Evolutionary conservation across 1,139 yeast species (phyloP), one percentile per base, ranked within the genome.

Genomic region (Meyerozyma guilliermondii): DNA sequence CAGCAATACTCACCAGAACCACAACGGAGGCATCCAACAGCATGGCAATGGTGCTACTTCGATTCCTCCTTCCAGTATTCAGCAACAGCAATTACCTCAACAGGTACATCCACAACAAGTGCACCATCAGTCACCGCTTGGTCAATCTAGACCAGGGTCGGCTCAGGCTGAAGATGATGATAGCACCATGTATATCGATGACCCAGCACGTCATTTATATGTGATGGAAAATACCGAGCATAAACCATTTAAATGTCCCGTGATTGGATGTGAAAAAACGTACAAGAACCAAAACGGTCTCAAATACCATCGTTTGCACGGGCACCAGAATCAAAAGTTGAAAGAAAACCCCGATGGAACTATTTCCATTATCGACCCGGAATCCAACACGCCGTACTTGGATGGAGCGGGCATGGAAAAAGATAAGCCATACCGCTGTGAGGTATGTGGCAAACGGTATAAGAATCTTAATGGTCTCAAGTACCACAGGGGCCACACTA

Each of bases 371-470:
- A 86, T 92, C 49, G 96, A 92, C 62, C 98, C 98, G 7, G 88
- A 87, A 55, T 83, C 91, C 36, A 88, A 88, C 58, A 80, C 89
- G 42, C 96, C 96, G 7, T 87, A 87, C 60, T 86, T 91, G 39
- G 97, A 91, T 61, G 96, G 96, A 7, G 81, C 84, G 52, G 95
- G 92, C 31, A 80, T 89, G 78, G 98, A 92, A 63, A 89, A 88
- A 71, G 98, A 92, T 68, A 94, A 94, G 68, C 99, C 98, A 29
- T 92, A 92, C 63, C 78, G 97, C 58, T 92, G 99, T 67, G 98
- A 92, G 64, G 96, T 92, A 39, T 92, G 99, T 66, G 98, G 98
- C 44, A 94, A 92, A 68, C 74, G 98, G 45, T 92, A 92, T 69
- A 92, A 94, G 75, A 92, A 92, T 61, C 74, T 92, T 57, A 92